Conservation (phyloP, 164 flowering plant species). For the Pachysandra terminalis region DNA sequence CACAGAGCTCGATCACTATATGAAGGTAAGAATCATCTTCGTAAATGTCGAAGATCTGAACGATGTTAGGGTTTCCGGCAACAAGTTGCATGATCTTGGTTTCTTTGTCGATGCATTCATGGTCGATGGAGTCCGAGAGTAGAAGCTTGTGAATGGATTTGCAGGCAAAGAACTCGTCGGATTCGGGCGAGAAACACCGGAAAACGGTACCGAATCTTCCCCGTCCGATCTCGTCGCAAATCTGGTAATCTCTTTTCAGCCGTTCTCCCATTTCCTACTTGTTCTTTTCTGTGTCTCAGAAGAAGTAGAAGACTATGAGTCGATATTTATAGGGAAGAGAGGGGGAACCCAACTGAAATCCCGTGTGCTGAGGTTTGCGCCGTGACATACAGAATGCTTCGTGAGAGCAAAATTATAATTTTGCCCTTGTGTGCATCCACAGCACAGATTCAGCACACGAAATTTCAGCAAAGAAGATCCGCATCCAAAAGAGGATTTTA, state of each 20-base stretch:
- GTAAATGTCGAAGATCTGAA: slow-evolving; percentile 32
- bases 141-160: slow-evolving; percentile 40
- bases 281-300: not conserved
- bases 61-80: slow-evolving; percentile 36
- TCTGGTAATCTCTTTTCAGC: slow-evolving; percentile 29
- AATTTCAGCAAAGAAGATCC: no score
- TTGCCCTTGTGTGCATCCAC: no score
- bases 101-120: slow-evolving; percentile 45
- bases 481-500: no score
- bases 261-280: not conserved
- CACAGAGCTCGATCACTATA: slow-evolving; percentile 44
- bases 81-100: slow-evolving; percentile 44
- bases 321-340: no score
- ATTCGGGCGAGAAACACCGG: slow-evolving; percentile 36
- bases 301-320: no score
- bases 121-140: slow-evolving; percentile 44
- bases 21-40: slow-evolving; percentile 36
- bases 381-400: no score
- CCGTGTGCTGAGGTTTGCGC: no score
- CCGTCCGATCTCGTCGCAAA: slow-evolving; percentile 54
- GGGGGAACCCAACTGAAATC: no score
- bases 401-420: no score
- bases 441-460: no score
- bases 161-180: slow-evolving; percentile 37
- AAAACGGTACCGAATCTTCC: slow-evolving; percentile 52